These are phyloP conservation scores for Fusarium kyushuense DNA, from an alignment of 2,329 filamentous ascomycete species.

Conservation along the genomic window DNA sequence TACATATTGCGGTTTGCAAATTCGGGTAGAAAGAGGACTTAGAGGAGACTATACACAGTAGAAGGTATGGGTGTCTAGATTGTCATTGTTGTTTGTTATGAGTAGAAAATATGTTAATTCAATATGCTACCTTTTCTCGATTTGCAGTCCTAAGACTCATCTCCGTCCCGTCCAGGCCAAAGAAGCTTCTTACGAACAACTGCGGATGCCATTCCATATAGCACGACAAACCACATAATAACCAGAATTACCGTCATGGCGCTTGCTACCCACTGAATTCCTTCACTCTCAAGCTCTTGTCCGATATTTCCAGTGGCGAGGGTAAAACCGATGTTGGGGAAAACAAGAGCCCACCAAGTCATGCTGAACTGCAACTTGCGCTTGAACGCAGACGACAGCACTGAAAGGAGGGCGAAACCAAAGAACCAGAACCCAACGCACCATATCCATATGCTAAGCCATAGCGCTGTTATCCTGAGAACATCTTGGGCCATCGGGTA, in stretches of 20 bases:
- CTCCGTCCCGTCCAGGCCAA: conserved; percentile 47
- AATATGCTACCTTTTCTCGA: neutral
- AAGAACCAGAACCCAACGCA: conserved; percentile 48
- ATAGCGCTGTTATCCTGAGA: conserved; percentile 43
- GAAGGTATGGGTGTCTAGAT: too few species aligned
- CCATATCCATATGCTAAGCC: conserved; percentile 47
- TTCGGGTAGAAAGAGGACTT: neutral
- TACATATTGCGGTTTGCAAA: neutral
- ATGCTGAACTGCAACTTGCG: conserved; percentile 44
- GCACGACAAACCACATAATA: conserved; percentile 44
- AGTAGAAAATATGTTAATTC: neutral
- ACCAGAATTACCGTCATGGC: conserved; percentile 41
- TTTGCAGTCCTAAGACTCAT: conserved; percentile 9
- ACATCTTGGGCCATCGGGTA: conserved; percentile 43
- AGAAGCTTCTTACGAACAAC: conserved; percentile 42
- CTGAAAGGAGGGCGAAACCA: conserved; percentile 42
- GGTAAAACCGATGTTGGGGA: conserved; percentile 46
- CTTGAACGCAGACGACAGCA: conserved; percentile 24
- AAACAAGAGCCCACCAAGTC: conserved; percentile 48
- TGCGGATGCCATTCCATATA: conserved; percentile 38
- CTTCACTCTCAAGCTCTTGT: conserved; percentile 42
- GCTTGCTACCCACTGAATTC: conserved; percentile 44
- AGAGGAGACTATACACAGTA: neutral
- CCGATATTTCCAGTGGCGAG: conserved; percentile 45
- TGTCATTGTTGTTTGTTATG: neutral